Conservation (phyloP, 1,284 basidiomycete genomes). For the Puccinia hordei region DNA sequence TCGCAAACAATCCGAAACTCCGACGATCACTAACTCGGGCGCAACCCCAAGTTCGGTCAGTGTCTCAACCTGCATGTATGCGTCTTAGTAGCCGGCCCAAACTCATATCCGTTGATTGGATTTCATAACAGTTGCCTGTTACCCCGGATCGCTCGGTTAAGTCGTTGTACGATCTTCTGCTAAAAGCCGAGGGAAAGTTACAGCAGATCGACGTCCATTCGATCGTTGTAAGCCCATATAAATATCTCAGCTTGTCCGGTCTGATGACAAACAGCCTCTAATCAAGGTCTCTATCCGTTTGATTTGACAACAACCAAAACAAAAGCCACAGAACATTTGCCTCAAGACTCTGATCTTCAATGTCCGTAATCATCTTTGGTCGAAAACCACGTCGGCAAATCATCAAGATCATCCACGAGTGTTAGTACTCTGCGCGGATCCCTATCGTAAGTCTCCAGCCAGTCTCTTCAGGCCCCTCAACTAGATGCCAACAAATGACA, state of each 20-base stretch:
- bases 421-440: conserved; percentile 24
- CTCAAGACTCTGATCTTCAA: conserved; percentile 4
- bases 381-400: background rate
- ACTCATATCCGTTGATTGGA: background rate
- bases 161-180: conserved; percentile 20
- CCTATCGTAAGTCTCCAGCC: conserved; percentile 30
- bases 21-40: conserved; percentile 17
- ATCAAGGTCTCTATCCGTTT: background rate
- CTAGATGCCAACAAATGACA: background rate
- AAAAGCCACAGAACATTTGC: background rate
- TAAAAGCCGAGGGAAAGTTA: conserved; percentile 20
- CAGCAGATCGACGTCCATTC: background rate
- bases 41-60: conserved; percentile 6
- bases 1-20: conserved; percentile 35
- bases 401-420: background rate
- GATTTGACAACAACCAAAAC: background rate
- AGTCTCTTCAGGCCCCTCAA: background rate
- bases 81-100: too few relatives aligned
- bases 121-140: conserved; percentile 4
- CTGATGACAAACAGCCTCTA: background rate
- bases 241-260: background rate
- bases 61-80: background rate
- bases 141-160: conserved; percentile 32
- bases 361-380: conserved; percentile 25
- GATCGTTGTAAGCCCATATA: conserved; percentile 6